Percentiles rank a stretch among this genome's conserved stretches.
phyloP scores from a whole-genome alignment of 331 rosid species.

The Spiraea crenata region DNA sequence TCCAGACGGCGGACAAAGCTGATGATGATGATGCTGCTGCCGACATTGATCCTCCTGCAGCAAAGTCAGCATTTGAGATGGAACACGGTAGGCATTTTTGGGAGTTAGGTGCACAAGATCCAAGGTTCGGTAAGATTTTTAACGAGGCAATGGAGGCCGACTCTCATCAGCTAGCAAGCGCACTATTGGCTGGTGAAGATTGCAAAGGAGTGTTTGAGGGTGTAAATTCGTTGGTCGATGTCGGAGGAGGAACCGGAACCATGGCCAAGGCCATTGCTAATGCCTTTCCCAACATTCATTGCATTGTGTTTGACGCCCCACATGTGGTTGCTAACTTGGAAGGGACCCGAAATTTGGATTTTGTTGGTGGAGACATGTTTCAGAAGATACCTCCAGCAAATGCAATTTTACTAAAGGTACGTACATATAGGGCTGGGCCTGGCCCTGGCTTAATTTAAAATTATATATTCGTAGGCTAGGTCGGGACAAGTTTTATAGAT shows the following conservation, averaged over 20 bases:
- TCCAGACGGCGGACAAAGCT: background rate
- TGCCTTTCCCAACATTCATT: constrained; percentile 21
- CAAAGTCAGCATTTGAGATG: constrained; percentile 15
- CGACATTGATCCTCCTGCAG: too few relatives aligned
- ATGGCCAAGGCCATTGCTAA: constrained; percentile 26
- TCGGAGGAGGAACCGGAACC: constrained; percentile 37
- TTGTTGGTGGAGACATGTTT: constrained; percentile 36
- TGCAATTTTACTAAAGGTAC: constrained; percentile 40
- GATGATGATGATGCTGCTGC: background rate
- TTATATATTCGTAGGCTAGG: too few relatives aligned
- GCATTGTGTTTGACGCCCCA: constrained; percentile 34
- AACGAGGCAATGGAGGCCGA: constrained; percentile 34
- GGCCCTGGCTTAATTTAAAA: too few relatives aligned
- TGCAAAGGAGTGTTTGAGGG: constrained; percentile 29
- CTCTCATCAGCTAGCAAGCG: constrained; percentile 6
- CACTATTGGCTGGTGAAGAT: background rate
- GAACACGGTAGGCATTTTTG: constrained; percentile 18
- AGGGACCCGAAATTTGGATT: constrained; percentile 21
- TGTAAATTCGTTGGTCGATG: constrained; percentile 31
- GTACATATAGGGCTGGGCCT: too few relatives aligned
- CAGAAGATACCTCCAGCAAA: constrained; percentile 28
- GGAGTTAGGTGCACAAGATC: constrained; percentile 5
- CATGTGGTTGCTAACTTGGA: constrained; percentile 17
- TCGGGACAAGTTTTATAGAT: background rate
- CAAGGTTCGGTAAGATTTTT: background rate